A percentile compares a stretch with the other conserved stretches of the same genome.
Conservation (phyloP, 371 early-diverging fungal genomes). For the Blastocladiella emersonii region DNA sequence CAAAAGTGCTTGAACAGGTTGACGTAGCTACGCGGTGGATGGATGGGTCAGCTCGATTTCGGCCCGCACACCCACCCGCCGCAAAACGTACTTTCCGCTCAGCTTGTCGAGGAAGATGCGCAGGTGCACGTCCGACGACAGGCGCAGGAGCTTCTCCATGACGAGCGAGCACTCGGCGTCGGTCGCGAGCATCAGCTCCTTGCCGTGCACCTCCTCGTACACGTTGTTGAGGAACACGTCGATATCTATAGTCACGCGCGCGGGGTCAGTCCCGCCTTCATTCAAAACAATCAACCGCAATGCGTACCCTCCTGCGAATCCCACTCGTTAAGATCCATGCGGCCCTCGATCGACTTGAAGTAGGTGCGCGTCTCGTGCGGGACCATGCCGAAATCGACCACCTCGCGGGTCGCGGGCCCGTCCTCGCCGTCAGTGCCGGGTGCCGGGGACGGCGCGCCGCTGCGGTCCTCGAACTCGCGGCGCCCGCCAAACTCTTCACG, state of each 20-base stretch:
- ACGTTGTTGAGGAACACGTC: conserved; percentile 48
- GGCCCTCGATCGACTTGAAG: conserved; percentile 1
- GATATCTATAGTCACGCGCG: conserved; percentile 23
- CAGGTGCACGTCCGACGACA: conserved; percentile 55
- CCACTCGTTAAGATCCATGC: not conserved
- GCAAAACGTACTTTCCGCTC: conserved; percentile 35
- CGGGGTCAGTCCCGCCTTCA: too few species aligned
- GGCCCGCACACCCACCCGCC: not conserved
- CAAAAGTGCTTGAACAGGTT: conserved; percentile 65
- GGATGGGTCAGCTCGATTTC: not conserved
- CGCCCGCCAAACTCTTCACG: too few species aligned
- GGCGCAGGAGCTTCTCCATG: conserved; percentile 57
- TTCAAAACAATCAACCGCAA: too few species aligned
- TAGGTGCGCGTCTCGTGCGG: not conserved
- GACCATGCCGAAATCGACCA: not conserved
- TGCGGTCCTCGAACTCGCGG: too few species aligned
- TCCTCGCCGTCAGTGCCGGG: too few species aligned
- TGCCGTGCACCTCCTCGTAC: conserved; percentile 57
- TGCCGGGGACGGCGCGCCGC: too few species aligned
- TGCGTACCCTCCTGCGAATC: not conserved
- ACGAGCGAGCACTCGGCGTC: conserved; percentile 64
- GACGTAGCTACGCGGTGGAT: conserved; percentile 24
- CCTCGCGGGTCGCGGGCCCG: not conserved
- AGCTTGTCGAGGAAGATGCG: conserved; percentile 51
- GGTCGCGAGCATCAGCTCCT: conserved; percentile 53